phyloP scores from a whole-genome alignment of 371 early-diverging fungal species.

The Mortierella sp. region DNA sequence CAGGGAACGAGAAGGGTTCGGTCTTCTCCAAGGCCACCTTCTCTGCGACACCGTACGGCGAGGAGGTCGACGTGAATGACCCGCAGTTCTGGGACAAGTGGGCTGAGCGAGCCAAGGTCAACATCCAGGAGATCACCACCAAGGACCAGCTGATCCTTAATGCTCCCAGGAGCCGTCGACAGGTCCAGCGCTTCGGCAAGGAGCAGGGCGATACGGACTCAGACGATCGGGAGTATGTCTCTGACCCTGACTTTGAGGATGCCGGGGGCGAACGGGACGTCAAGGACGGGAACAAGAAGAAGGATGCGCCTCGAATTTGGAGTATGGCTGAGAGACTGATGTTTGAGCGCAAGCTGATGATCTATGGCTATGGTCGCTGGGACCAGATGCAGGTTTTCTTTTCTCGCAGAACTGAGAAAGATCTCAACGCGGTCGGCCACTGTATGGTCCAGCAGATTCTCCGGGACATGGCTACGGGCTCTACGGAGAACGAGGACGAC shows the following conservation, averaged over 20 bases:
- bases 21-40: constrained; percentile 97
- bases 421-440: constrained; percentile 65
- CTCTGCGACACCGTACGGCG: constrained; percentile 69
- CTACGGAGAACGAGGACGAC: constrained; percentile 31
- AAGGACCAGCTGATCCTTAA: constrained; percentile 75
- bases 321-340: constrained; percentile 81
- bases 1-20: constrained; percentile 80
- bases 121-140: constrained; percentile 67
- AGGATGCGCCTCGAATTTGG: constrained; percentile 75
- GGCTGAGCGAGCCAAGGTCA: constrained; percentile 85
- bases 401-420: constrained; percentile 70
- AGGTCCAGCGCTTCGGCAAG: constrained; percentile 67
- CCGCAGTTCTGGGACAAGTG: constrained; percentile 99
- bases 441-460: constrained; percentile 51
- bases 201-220: constrained; percentile 50
- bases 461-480: constrained; percentile 29
- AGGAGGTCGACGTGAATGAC: constrained; percentile 91
- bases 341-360: constrained; percentile 88
- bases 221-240: constrained; percentile 51
- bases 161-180: constrained; percentile 76
- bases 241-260: constrained; percentile 50
- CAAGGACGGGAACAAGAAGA: constrained; percentile 36
- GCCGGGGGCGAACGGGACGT: constrained; percentile 33
- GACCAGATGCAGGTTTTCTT: constrained; percentile 72
- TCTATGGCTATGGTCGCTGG: constrained; percentile 86